A percentile compares a stretch with the other conserved stretches of the same genome.
Conservation (phyloP, 257 asterid species). For the Solanum tarapatanum region DNA sequence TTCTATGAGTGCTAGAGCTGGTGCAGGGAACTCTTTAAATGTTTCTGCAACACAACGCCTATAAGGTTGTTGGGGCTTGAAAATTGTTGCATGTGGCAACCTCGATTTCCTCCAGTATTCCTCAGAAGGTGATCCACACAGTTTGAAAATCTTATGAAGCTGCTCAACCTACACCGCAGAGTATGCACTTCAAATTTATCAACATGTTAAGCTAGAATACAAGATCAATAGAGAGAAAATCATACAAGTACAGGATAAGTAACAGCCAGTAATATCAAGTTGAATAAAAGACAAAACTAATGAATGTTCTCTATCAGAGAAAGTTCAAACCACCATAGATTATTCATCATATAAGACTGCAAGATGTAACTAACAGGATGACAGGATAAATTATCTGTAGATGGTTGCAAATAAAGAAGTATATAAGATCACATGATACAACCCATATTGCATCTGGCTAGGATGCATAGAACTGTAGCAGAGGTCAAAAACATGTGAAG, state of each 20-base stretch:
- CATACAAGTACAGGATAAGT: neutral
- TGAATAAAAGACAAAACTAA: neutral
- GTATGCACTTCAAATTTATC: neutral
- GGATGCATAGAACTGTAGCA: neutral
- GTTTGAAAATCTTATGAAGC: slow-evolving; percentile 90
- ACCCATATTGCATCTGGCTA: neutral
- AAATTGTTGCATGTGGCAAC: slow-evolving; percentile 90
- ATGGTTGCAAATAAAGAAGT: neutral
- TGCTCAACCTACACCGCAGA: slow-evolving; percentile 71
- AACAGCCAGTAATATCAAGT: neutral
- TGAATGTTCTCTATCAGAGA: neutral
- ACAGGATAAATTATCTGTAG: neutral
- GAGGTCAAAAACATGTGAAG: neutral
- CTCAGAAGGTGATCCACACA: slow-evolving; percentile 95
- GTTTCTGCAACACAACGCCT: slow-evolving; percentile 75
- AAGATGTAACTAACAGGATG: neutral
- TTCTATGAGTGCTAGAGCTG: slow-evolving; percentile 71
- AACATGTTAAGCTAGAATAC: neutral
- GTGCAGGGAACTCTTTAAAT: slow-evolving; percentile 75
- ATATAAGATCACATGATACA: neutral
- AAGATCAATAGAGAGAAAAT: neutral
- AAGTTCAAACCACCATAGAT: neutral
- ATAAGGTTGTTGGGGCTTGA: slow-evolving; percentile 95
- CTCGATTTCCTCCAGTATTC: slow-evolving; percentile 94
- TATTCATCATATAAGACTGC: neutral